Evolutionary conservation across 176 grass and related monocot genomes (phyloP).

Genomic region (Hsuehochloa calcarea): DNA sequence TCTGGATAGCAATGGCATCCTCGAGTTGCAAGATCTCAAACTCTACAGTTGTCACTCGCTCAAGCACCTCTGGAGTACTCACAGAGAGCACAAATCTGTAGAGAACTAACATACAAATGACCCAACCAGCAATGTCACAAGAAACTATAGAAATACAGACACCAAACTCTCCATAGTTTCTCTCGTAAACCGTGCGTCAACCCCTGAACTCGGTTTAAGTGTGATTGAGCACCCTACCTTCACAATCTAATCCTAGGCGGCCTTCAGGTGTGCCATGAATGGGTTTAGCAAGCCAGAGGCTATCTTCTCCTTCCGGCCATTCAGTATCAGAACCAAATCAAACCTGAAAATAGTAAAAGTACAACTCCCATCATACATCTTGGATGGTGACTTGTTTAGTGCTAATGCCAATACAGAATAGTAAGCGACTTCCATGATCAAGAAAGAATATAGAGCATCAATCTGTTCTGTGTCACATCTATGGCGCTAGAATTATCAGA

Average conservation of each 20-base stretch:
- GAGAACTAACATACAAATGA: conserved; percentile 23
- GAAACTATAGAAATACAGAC: conserved; percentile 2
- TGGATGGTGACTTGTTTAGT: neutral
- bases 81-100: conserved; percentile 93
- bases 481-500: conserved; percentile 5
- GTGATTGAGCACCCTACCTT: conserved; percentile 93
- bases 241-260: conserved; percentile 76
- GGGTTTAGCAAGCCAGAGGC: conserved; percentile 91
- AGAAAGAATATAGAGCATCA: neutral
- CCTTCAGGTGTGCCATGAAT: conserved; percentile 81
- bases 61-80: conserved; percentile 93
- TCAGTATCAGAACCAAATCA: conserved; percentile 80
- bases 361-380: conserved; percentile 6
- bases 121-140: neutral
- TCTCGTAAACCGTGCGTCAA: conserved; percentile 77
- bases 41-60: conserved; percentile 86
- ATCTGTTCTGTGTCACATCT: neutral
- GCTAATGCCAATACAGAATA: conserved; percentile 19
- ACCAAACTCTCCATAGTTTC: conserved; percentile 73
- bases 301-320: conserved; percentile 85
- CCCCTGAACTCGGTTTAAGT: conserved; percentile 55
- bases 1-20: conserved; percentile 79
- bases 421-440: neutral
- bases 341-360: conserved; percentile 56
- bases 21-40: conserved; percentile 94